Percentiles rank a stretch among this genome's conserved stretches.
Evolutionary conservation across 1,139 yeast genomes (phyloP).

Genomic region (Zygoascus sp.): DNA sequence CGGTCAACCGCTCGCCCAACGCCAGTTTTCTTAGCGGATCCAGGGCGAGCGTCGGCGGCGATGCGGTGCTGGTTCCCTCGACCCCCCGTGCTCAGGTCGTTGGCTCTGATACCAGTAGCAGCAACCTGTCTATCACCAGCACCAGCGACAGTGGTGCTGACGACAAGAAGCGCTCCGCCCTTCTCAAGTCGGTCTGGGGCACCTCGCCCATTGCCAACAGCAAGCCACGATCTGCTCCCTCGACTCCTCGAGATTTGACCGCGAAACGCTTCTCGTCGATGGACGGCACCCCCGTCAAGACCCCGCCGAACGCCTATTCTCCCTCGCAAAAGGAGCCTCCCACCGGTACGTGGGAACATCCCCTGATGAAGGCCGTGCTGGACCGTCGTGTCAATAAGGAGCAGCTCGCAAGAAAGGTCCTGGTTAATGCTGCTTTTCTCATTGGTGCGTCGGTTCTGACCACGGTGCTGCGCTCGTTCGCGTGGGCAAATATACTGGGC

Average conservation of each 20-base stretch:
- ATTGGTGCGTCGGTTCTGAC: constrained; percentile 27
- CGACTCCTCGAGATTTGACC: neutral
- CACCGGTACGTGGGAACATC: constrained; percentile 30
- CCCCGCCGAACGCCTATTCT: constrained; percentile 19
- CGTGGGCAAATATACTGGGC: neutral
- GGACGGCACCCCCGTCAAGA: constrained; percentile 5
- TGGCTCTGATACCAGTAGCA: neutral
- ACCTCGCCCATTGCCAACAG: neutral
- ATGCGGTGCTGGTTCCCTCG: neutral
- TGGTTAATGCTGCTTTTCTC: constrained; percentile 34
- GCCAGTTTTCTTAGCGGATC: neutral
- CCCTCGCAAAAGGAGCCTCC: constrained; percentile 18
- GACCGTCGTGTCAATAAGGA: constrained; percentile 34
- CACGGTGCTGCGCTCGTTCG: constrained; percentile 15
- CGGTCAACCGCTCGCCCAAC: neutral
- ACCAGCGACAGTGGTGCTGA: neutral
- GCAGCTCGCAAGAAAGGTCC: constrained; percentile 35
- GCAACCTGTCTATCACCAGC: neutral
- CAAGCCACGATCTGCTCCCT: neutral
- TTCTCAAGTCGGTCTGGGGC: constrained; percentile 9
- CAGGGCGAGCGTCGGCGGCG: neutral
- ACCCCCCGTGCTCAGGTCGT: neutral
- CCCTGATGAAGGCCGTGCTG: constrained; percentile 22
- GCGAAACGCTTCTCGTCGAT: constrained; percentile 5
- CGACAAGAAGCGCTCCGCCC: neutral